A percentile compares a stretch with the other conserved stretches of the same genome.
Evolutionary conservation across 805 yeast genomes (phyloP).

Genomic region (Debaryomyces hansenii): DNA sequence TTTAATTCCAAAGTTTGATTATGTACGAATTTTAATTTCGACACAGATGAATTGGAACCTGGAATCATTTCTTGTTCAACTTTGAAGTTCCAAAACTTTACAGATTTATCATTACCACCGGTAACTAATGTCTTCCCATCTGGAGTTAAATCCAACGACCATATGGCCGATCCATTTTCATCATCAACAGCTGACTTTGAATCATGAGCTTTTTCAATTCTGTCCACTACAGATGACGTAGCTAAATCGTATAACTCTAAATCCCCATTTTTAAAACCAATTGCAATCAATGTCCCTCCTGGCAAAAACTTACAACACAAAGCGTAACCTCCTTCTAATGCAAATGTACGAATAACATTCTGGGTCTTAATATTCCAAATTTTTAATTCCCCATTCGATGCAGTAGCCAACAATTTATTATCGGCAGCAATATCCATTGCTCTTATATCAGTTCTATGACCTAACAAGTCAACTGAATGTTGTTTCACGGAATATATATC

Average conservation of each 20-base stretch:
- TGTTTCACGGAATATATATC: slow-evolving; percentile 47
- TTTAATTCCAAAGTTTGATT: slow-evolving; percentile 78
- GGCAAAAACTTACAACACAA: slow-evolving; percentile 80
- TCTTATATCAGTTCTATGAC: slow-evolving; percentile 89
- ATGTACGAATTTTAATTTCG: slow-evolving; percentile 64
- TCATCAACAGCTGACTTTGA: slow-evolving; percentile 28
- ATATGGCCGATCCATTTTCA: slow-evolving; percentile 59
- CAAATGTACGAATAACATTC: slow-evolving; percentile 78
- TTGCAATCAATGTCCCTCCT: slow-evolving; percentile 83
- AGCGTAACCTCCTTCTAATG: slow-evolving; percentile 77
- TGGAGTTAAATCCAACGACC: slow-evolving; percentile 85
- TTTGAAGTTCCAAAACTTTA: slow-evolving; percentile 86
- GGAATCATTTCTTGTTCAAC: slow-evolving; percentile 68
- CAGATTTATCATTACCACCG: slow-evolving; percentile 90
- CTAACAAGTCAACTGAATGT: slow-evolving; percentile 68
- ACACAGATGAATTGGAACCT: slow-evolving; percentile 56
- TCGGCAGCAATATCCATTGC: slow-evolving; percentile 81
- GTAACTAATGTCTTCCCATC: slow-evolving; percentile 86
- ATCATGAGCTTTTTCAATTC: slow-evolving; percentile 70
- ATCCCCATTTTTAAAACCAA: slow-evolving; percentile 87
- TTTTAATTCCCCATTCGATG: slow-evolving; percentile 86
- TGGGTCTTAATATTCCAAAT: slow-evolving; percentile 79
- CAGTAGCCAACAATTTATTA: slow-evolving; percentile 78
- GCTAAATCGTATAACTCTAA: slow-evolving; percentile 85
- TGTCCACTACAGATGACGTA: slow-evolving; percentile 69